phyloP scores from a whole-genome alignment of 139 green algal genomes.

The Pycnococcus provasolii region DNA sequence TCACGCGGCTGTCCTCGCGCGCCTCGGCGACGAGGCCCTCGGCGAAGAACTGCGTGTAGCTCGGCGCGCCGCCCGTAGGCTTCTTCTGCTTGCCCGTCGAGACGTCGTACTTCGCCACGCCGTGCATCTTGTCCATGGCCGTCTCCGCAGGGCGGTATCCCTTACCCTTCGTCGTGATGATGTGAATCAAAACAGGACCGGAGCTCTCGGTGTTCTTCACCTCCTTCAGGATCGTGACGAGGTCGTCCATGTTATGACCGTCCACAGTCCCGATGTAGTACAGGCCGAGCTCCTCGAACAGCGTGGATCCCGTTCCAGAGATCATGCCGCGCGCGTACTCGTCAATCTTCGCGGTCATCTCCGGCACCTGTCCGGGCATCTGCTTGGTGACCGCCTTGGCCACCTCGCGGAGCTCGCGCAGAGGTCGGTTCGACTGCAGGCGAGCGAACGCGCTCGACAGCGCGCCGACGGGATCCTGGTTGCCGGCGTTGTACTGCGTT shows the following conservation, averaged over 20 bases:
- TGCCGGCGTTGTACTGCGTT: conserved; percentile 91
- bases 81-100: conserved; percentile 82
- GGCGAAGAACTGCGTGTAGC: conserved; percentile 97
- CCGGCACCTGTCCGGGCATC: conserved; percentile 71
- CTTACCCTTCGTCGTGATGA: conserved; percentile 93
- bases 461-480: conserved; percentile 91
- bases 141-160: conserved; percentile 88
- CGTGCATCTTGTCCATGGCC: conserved; percentile 91
- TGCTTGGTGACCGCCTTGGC: conserved; percentile 95
- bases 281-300: conserved; percentile 98
- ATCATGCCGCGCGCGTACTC: conserved; percentile 99
- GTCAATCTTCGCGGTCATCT: conserved; percentile 94
- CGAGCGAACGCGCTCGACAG: conserved; percentile 50
- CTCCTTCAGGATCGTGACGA: conserved; percentile 53
- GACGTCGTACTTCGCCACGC: conserved; percentile 92
- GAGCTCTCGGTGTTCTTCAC: conserved; percentile 75
- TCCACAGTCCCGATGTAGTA: conserved; percentile 99
- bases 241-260: conserved; percentile 77
- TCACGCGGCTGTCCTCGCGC: conserved; percentile 68
- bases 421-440: conserved; percentile 57
- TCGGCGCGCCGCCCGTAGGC: conserved; percentile 38
- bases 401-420: conserved; percentile 86
- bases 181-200: conserved; percentile 91
- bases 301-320: conserved; percentile 67
- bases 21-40: conserved; percentile 91